Evolutionary conservation across 805 yeast species (phyloP), one percentile per base, ranked within the genome.

Genomic region (Zygosaccharomyces bailii): DNA sequence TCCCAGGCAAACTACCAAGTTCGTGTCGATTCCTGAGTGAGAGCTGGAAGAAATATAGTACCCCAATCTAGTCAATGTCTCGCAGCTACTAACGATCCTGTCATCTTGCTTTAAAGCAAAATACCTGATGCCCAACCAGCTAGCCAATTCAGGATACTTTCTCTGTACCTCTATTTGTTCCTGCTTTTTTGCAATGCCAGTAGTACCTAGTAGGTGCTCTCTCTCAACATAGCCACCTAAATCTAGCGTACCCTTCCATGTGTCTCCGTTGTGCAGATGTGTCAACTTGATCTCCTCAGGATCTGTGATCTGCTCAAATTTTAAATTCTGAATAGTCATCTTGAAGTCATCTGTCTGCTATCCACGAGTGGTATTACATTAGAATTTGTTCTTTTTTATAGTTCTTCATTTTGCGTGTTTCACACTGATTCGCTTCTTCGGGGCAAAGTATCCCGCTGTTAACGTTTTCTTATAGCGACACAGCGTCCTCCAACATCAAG

Each of bases 1-100:
- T 18, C 86, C 87, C 45, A 82, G 62, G 43, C 78, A 62, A 39
- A 71, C 62, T n/a, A 66, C 49, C 4, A 67, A 46, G 4, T 63
- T 56, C 8, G 67, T 63, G 18, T 56, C 59, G 17, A 66, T 39
- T 4, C 52, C 51, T 1, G 63, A 64, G 17, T 53, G 37, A 4
- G 56, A 42, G 4, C 32, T 32, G 1, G 66, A 62, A 18, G 52
- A 46, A 7, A 60, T 50, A 20, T 56, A 56, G 56, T 64, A 69
- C 0, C 65, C 71, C 4, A 59, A 51, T 45, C 73, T 60, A 46
- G 67, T 65, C 48, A 70, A 48, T 2, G 74, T 66, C 48, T 71
- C 76, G 46, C 73, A 65, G 33, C 70, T 57, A 1, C 73, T 63
- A 11, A 71, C 74, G 35, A 71, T 66, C 40, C 23, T 16, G n/a